Evolutionary conservation across 2,329 filamentous ascomycete genomes (phyloP).

Genomic region (Fonsecaea monophora): DNA sequence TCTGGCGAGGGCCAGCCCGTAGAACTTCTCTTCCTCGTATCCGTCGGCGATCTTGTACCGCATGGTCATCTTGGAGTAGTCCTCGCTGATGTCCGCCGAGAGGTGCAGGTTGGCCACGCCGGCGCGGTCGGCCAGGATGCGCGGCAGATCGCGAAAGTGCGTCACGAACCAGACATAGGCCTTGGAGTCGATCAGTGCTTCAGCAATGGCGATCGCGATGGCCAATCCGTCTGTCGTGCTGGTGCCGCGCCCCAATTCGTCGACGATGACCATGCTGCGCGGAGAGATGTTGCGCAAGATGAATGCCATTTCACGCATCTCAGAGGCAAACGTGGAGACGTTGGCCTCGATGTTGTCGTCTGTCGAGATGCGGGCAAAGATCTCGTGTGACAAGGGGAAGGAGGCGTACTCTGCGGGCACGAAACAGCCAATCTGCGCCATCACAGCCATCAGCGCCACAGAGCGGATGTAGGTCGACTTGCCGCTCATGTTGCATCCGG

Average conservation of each 20-base stretch:
- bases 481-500: constrained; percentile 97
- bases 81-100: constrained; percentile 67
- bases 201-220: constrained; percentile 88
- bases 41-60: constrained; percentile 82
- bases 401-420: constrained; percentile 85
- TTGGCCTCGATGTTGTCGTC: constrained; percentile 90
- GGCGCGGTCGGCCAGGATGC: constrained; percentile 73
- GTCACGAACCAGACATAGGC: constrained; percentile 92
- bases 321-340: constrained; percentile 88
- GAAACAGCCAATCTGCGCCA: constrained; percentile 93
- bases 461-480: constrained; percentile 95
- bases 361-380: constrained; percentile 86
- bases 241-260: constrained; percentile 90
- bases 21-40: constrained; percentile 72
- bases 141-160: constrained; percentile 84
- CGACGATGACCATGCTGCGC: constrained; percentile 80
- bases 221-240: constrained; percentile 86
- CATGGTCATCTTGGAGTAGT: constrained; percentile 71
- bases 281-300: constrained; percentile 83
- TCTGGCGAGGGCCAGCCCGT: constrained; percentile 82
- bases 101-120: constrained; percentile 87
- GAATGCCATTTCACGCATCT: constrained; percentile 96
- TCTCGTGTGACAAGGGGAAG: constrained; percentile 77
- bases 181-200: constrained; percentile 79
- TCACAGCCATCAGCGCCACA: constrained; percentile 82